Base-by-base conservation (phyloP, 805 yeast genomes). In the Wickerhamiella galacta region DNA sequence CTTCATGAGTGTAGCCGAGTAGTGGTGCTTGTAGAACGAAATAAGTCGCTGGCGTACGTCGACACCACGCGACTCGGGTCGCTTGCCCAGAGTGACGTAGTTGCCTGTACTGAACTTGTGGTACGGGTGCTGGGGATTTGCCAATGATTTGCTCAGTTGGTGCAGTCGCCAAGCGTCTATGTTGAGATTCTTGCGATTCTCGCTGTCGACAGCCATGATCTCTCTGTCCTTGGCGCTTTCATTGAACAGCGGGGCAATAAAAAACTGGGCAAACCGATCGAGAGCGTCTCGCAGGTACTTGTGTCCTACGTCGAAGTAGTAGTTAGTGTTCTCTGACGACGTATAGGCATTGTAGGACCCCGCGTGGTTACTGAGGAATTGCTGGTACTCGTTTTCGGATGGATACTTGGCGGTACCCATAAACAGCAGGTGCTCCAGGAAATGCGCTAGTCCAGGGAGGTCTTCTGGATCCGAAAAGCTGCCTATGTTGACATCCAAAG, bases 301-400 rank as follows among this genome's bases (percentile, higher is more conserved):
- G 36, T 77, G 68, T 38, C 75, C 70, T 4, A 90, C 69, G 48
- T 87, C 94, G 48, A 90, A 87, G 54, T 67, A 83, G 55, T 83
- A 87, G 56, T 87, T 87, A 4, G 96, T 87, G 47, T 80, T 82
- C 45, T 76, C 76, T 3, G 82, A 62, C 2, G 93, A 75, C 1
- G 98, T 87, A 54, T 76, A 87, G 1, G 98, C 98, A 51, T 87
- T 87, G 22, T 92, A 78, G 39, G 68, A 68, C 14, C 96, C 98
- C 25, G 85, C 76, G 49, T 90, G 92, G 39, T 76, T 72, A 6
- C 92, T 66, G 35, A 87, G 58, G 52, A 65, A 90, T 32, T 75
- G 69, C 28, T 76, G 56, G 52, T 77, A 77, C 40, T 75, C 87
- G 49, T 74, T 75, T 47, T 77, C 90, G 30, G 62, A 59, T 1